Base-by-base conservation (phyloP, 2,329 filamentous ascomycete species). In the Amylocarpus encephaloides region DNA sequence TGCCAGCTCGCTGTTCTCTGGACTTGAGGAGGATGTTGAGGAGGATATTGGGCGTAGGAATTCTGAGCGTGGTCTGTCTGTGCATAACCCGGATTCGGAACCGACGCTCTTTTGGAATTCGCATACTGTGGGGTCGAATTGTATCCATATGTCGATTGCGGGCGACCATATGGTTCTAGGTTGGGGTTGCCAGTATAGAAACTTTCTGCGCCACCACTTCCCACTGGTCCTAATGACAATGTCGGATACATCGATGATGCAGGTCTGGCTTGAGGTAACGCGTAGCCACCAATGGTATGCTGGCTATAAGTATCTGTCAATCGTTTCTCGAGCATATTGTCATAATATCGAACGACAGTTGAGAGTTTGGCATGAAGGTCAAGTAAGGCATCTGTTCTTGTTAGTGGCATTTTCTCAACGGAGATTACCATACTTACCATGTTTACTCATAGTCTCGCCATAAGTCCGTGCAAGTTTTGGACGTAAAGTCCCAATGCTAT, bases 381-480 rank as follows among this genome's bases (percentile, higher is more conserved):
- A 19, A 97, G 79, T 9, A 98, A 76, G 0, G 92, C 93, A 67
- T 98, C 91, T 93, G 54, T 18, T 6, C 6, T 29, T 11, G 56
- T 77, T 62, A 77, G 70, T 26, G 46, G 15, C 22, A 33, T 33
- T n/a, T 16, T 18, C n/a, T 29, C 22, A 6, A 36, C 15, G 33
- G 48, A 39, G 22, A 35, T 5, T 10, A 3, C 10, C n/a, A 10
- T 26, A 70, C 81, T 66, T 73, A 88, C 88, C 91, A 68, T 97
- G 93, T 70, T 98, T 98, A 79, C 93, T 97, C 93, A 98, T 97
- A 0, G 93, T 96, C 72, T 98, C 93, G 49, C 93, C 93, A 65
- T 97, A 96, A 0, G 92, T 96, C 50, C 93, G 81, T 4, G 93
- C 93, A 49, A 98, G 75, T 68, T 98, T 98, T 1, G 93, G 93